Evolutionary conservation across 2,329 filamentous ascomycete species (phyloP).

Genomic region (Cyphellophora europaea): DNA sequence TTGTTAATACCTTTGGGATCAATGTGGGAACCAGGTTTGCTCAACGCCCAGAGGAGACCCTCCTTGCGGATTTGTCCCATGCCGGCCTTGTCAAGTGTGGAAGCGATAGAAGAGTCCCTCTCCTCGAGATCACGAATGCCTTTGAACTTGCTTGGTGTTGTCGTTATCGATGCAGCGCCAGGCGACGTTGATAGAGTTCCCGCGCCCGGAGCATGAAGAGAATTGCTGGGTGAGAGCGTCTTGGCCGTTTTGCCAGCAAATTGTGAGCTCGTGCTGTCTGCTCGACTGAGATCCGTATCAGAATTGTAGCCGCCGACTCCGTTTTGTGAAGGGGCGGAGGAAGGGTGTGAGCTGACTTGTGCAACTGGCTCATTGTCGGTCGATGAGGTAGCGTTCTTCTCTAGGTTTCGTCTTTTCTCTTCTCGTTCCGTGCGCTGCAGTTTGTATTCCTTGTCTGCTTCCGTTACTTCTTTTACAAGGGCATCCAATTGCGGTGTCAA

Average conservation of each 20-base stretch:
- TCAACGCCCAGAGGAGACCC: conserved; percentile 88
- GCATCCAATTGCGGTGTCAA: conserved; percentile 86
- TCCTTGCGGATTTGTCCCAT: conserved; percentile 78
- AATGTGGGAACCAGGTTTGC: conserved; percentile 83
- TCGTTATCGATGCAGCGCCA: conserved; percentile 23
- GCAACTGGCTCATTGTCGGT: conserved; percentile 56
- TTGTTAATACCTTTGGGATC: conserved; percentile 94
- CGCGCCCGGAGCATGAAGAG: conserved; percentile 16
- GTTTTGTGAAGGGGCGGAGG: conserved; percentile 24
- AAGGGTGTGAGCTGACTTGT: conserved; percentile 38
- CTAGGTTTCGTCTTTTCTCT: conserved; percentile 80
- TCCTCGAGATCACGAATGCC: conserved; percentile 90
- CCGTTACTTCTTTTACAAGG: conserved; percentile 75
- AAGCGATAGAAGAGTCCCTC: conserved; percentile 51
- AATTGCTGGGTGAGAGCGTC: conserved; percentile 24
- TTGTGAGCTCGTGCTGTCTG: conserved; percentile 66
- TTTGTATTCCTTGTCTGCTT: conserved; percentile 93
- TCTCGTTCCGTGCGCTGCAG: conserved; percentile 91
- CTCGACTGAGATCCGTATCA: conserved; percentile 61
- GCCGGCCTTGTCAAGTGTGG: conserved; percentile 43
- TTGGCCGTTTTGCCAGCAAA: conserved; percentile 39
- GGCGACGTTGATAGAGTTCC: conserved; percentile 30
- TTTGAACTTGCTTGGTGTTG: conserved; percentile 60
- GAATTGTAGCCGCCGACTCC: conserved; percentile 46
- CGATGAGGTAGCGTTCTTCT: conserved; percentile 64